Percentiles rank a stretch among this genome's conserved stretches.
Conservation (phyloP, 2,329 filamentous ascomycete genomes). For the Tricladium varicosporioides region DNA sequence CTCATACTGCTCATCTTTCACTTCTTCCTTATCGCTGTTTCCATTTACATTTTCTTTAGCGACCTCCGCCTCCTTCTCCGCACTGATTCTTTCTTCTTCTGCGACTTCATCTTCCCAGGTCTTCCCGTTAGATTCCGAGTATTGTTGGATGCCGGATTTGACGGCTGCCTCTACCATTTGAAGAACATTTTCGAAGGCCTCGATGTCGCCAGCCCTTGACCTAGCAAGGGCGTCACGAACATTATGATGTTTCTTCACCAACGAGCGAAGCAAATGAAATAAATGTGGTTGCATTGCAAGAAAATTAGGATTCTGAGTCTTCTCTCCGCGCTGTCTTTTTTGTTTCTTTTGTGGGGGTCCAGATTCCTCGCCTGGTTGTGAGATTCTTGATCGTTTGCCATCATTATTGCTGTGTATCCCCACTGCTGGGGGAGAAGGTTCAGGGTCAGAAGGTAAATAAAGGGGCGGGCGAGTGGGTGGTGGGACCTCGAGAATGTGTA, state of each 20-base stretch:
- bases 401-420: conserved; percentile 24
- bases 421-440: conserved; percentile 35
- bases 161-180: conserved; percentile 72
- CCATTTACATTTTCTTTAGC: conserved; percentile 34
- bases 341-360: conserved; percentile 39
- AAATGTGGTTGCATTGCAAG: conserved; percentile 85
- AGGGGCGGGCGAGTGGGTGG: conserved; percentile 69
- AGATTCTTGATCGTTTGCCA: conserved; percentile 44
- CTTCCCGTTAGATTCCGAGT: conserved; percentile 50
- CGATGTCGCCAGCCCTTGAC: conserved; percentile 67
- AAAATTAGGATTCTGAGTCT: conserved; percentile 57
- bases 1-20: conserved; percentile 38
- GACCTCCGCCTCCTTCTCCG: conserved; percentile 33
- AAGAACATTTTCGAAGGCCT: conserved; percentile 74
- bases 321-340: conserved; percentile 39
- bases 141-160: conserved; percentile 69
- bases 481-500: conserved; percentile 65
- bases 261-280: conserved; percentile 83
- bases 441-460: conserved; percentile 56
- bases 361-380: conserved; percentile 24
- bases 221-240: conserved; percentile 81
- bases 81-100: conserved; percentile 25
- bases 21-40: conserved; percentile 32
- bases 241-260: conserved; percentile 77
- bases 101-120: conserved; percentile 44